Percentiles rank a stretch among this genome's conserved stretches.
These are phyloP conservation scores for Cryptococcus sp. DNA, from an alignment of 1,284 basidiomycete genomes.

Conservation along the genomic window DNA sequence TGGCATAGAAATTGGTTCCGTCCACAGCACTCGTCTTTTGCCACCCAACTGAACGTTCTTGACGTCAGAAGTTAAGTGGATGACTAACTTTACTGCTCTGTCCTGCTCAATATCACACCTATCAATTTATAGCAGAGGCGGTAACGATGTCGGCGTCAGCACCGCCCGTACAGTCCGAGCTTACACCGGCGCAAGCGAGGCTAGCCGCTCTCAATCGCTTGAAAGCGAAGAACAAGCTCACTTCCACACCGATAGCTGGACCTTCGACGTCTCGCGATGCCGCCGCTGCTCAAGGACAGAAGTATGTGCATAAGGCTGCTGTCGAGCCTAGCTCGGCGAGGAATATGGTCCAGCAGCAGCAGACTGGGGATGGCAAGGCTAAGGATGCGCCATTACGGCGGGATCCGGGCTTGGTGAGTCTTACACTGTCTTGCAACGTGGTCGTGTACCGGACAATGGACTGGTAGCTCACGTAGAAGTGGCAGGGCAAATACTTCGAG, in stretches of 20 bases:
- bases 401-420: slow-evolving; percentile 46
- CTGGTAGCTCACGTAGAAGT: not conserved
- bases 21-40: not conserved
- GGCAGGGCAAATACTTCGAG: slow-evolving; percentile 76
- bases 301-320: slow-evolving; percentile 40
- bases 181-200: slow-evolving; percentile 33
- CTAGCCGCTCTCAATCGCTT: slow-evolving; percentile 52
- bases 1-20: not conserved
- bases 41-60: not conserved
- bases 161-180: not conserved
- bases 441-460: not conserved
- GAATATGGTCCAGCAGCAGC: slow-evolving; percentile 46
- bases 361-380: slow-evolving; percentile 16
- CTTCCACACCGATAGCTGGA: slow-evolving; percentile 10
- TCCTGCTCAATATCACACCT: not conserved
- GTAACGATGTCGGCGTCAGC: not conserved
- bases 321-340: slow-evolving; percentile 38
- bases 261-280: slow-evolving; percentile 12
- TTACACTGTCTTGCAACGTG: not conserved
- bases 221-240: slow-evolving; percentile 47
- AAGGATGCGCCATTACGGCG: slow-evolving; percentile 39
- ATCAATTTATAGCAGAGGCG: not conserved
- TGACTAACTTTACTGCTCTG: not conserved
- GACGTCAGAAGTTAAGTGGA: not conserved
- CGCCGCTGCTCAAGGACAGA: slow-evolving; percentile 1